Evolutionary conservation across 2,329 filamentous ascomycete genomes (phyloP), one percentile per base, ranked within the genome.

Genomic region (Aureobasidium sp.): DNA sequence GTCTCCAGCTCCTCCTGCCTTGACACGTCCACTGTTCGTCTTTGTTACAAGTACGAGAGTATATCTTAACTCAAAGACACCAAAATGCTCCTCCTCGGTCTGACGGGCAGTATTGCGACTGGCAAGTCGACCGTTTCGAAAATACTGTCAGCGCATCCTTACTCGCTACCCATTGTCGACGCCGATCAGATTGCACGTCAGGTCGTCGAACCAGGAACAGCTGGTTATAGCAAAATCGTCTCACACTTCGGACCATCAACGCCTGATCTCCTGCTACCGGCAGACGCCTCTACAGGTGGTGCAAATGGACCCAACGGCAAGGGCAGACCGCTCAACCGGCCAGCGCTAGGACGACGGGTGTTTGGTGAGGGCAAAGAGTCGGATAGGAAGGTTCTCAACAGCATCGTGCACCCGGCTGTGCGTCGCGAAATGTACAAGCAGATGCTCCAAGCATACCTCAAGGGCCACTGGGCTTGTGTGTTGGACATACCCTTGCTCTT

Each of bases 41-140:
- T n/a, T 39, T 6, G 9, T 39, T n/a, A 12, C 12, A 8, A n/a
- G 39, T 31, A 37, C 44, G 24, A 39, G 22, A 24, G 14, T 33
- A 22, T 19, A 5, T 7, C 19, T 39, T 17, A 37, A 39, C 29
- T 24, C 14, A 47, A 14, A 59, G 37, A 19, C 5, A 35, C 24
- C 35, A 60, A 42, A 8, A 97, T 97, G 94, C 84, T 97, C 53
- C 86, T 99, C 70, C 91, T 99, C 69, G 94, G 94, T 62, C 85
- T 99, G 29, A 99, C 94, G 9, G 94, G 94, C 73, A 96, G 92
- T 64, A 97, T 99, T 72, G 94, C 94, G 64, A 99, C 94, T 6
- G 94, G 94, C 74, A 99, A 99, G 83, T 96, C 93, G 49, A 99
- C 93, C 67, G 91, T 97, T 61, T 96, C 94, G 31, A 81, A 82